A percentile compares a stretch with the other conserved stretches of the same genome.
Conservation (phyloP, 176 grass and related monocot genomes). For the Chloris gayana region DNA sequence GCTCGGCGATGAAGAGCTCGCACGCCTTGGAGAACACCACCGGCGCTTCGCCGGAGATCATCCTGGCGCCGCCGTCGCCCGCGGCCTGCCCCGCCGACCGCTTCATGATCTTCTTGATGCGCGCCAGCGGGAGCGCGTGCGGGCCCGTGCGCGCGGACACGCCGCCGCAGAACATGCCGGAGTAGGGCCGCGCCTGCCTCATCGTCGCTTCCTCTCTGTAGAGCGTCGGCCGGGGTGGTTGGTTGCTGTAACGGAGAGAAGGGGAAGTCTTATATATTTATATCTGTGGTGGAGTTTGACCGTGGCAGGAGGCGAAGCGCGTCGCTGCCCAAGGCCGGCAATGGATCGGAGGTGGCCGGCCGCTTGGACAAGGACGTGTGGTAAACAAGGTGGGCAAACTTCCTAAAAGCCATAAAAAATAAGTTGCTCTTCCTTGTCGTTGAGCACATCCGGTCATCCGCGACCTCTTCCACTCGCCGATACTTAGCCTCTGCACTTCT, state of each 20-base stretch:
- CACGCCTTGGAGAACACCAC: constrained; percentile 73
- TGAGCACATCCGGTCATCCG: too few relatives aligned
- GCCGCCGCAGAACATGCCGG: constrained; percentile 48
- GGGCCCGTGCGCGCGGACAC: constrained; percentile 58
- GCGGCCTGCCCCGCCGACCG: constrained; percentile 41
- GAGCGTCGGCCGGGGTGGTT: too few relatives aligned
- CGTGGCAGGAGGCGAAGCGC: background rate
- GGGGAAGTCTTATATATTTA: constrained; percentile 1
- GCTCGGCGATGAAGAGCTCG: constrained; percentile 65
- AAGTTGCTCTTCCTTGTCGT: too few relatives aligned
- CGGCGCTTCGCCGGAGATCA: constrained; percentile 74
- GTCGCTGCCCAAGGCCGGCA: constrained; percentile 39
- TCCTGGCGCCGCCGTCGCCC: constrained; percentile 32
- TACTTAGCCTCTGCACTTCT: too few relatives aligned
- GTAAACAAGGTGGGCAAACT: too few relatives aligned
- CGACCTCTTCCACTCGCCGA: too few relatives aligned
- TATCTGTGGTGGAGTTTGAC: constrained; percentile 24
- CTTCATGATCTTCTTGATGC: constrained; percentile 89
- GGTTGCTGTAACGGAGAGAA: background rate
- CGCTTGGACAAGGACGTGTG: constrained; percentile 33
- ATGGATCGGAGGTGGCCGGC: constrained; percentile 46
- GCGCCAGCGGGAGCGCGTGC: constrained; percentile 69
- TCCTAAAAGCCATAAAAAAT: too few relatives aligned
- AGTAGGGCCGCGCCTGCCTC: constrained; percentile 61
- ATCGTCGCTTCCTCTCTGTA: background rate